phyloP scores from a whole-genome alignment of 2,329 filamentous ascomycete species.

The Sporothrix dimorphospora region DNA sequence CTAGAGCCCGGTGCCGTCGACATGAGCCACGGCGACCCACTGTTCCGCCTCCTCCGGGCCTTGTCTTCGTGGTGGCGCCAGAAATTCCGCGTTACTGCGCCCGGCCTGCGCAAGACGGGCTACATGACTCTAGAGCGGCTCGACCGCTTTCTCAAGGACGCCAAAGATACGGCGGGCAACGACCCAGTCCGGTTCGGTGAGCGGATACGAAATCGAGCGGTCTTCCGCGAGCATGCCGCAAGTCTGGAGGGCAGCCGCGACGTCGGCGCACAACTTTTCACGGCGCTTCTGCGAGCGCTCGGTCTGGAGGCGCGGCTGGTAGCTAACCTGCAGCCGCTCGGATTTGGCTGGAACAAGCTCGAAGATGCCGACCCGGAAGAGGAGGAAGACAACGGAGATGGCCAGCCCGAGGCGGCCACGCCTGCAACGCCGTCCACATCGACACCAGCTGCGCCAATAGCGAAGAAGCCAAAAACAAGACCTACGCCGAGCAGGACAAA shows the following conservation, averaged over 20 bases:
- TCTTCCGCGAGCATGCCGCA: constrained; percentile 70
- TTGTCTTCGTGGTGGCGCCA: constrained; percentile 89
- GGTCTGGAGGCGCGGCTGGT: constrained; percentile 84
- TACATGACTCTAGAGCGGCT: constrained; percentile 80
- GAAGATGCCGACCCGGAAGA: constrained; percentile 72
- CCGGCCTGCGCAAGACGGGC: constrained; percentile 84
- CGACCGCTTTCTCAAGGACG: constrained; percentile 70
- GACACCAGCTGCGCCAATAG: background rate
- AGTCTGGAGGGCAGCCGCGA: constrained; percentile 81
- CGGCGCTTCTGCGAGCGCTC: constrained; percentile 76
- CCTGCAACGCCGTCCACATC: constrained; percentile 31
- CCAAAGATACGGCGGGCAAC: constrained; percentile 51
- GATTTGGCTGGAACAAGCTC: constrained; percentile 86
- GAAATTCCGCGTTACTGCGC: constrained; percentile 74
- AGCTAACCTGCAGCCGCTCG: constrained; percentile 79
- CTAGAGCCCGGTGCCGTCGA: constrained; percentile 73
- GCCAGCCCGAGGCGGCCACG: background rate
- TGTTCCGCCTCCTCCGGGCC: constrained; percentile 74
- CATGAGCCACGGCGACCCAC: constrained; percentile 79
- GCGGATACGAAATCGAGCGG: constrained; percentile 65
- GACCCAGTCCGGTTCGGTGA: constrained; percentile 70
- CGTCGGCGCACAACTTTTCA: constrained; percentile 86
- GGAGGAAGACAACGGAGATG: constrained; percentile 35
- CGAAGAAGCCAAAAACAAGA: background rate
- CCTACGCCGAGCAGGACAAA: background rate